Evolutionary conservation across 306 rosid genomes (phyloP), one percentile per base, ranked within the genome.

Genomic region (Cucumis hystrix): DNA sequence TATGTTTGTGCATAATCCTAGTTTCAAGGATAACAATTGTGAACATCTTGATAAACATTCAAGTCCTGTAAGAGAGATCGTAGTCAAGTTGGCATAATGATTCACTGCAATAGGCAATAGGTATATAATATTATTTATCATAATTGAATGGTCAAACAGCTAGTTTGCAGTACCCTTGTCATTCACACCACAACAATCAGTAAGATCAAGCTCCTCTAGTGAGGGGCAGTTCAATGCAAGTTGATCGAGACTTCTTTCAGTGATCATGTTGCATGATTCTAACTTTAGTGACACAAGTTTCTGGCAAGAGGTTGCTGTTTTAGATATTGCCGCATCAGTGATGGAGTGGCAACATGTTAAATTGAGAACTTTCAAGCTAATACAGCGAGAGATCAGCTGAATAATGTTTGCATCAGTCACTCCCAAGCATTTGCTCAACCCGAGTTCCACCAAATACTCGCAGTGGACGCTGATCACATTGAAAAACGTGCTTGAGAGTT

Each of bases 391-490:
- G 61, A 83, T 83, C 74, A 89, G 83, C 71, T 69, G 89, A 82
- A 73, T 68, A 57, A 89, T 79, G 75, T 87, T 87, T 61, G 33
- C 79, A 83, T 89, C 77, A 69, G 89, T 87, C 75, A 87, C 86
- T 67, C 93, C 91, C 8, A 78, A 11, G 79, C 93, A 89, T 85
- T 89, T 89, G 85, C 87, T 89, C 84, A 89, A 84, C 84, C 93
- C 91, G 82, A 89, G 82, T 81, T 89, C 89, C 84, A 85, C 81
- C 80, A 89, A 76, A 69, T 84, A 84, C 82, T 85, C 84, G 85
- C 88, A 78, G 77, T 81, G 85, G 73, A 57, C n/a, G 70, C 85
- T 86, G 71, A 89, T 85, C 30, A 77, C 63, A 43, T 81, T 79
- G 65, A 87, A 84, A 71, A 79, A 81, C 61, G 60, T 68, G 79